Conservation (phyloP, 1,284 basidiomycete genomes). For the Papiliotrema flavescens region DNA sequence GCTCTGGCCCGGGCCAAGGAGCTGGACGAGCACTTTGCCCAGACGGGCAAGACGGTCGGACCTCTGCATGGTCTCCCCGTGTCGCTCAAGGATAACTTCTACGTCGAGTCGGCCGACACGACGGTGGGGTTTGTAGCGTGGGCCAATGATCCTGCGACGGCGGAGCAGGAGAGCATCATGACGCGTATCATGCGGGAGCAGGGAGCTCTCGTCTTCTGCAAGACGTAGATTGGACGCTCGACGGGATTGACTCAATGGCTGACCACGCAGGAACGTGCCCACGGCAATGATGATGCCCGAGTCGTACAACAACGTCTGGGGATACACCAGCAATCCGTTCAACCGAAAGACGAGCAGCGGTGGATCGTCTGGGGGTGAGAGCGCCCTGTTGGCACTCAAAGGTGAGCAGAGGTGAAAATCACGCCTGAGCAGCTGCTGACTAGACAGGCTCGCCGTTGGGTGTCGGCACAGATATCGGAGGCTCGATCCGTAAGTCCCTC, state of each 20-base stretch:
- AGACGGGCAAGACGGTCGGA: slow-evolving; percentile 30
- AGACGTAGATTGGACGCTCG: no score
- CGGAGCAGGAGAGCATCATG: no score
- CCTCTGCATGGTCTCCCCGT: no score
- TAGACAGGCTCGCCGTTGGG: slow-evolving; percentile 57
- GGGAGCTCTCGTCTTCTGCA: no score
- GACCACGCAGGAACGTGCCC: slow-evolving; percentile 23
- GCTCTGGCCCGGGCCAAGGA: slow-evolving; percentile 34
- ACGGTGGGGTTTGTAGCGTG: no score
- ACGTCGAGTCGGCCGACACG: no score
- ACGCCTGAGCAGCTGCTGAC: slow-evolving; percentile 4
- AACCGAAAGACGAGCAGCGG: slow-evolving; percentile 58
- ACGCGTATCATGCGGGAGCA: no score
- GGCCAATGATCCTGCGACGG: background rate
- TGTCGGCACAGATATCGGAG: slow-evolving; percentile 68
- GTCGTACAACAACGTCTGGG: slow-evolving; percentile 54
- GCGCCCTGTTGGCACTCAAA: slow-evolving; percentile 57
- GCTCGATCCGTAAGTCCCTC: slow-evolving; percentile 55
- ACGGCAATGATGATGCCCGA: slow-evolving; percentile 44
- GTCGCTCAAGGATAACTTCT: no score
- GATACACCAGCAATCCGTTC: slow-evolving; percentile 63
- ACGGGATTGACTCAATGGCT: no score
- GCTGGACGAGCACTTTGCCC: slow-evolving; percentile 47
- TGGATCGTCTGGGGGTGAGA: slow-evolving; percentile 63
- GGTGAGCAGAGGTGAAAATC: no score